Conservation (phyloP, 345 rosid species). For the Eucalyptus viminalis region DNA sequence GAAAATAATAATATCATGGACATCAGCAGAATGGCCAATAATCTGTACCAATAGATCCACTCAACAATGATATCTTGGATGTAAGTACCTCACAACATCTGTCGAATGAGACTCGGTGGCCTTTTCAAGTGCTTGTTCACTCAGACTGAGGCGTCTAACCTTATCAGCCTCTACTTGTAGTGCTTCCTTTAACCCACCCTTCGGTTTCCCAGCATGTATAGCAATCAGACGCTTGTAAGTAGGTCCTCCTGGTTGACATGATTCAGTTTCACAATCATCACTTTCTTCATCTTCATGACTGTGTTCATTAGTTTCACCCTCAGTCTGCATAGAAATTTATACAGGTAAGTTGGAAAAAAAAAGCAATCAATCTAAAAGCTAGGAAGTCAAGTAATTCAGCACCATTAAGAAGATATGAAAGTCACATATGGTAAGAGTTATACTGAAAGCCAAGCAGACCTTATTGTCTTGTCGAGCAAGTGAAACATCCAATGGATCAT, state of each 20-base stretch:
- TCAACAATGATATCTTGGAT: background rate
- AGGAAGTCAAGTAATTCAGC: background rate
- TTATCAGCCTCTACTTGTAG: constrained; percentile 24
- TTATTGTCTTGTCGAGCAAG: constrained; percentile 23
- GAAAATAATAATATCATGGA: background rate
- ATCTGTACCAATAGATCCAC: background rate
- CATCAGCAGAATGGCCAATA: background rate
- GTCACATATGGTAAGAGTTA: background rate
- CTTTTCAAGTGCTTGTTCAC: constrained; percentile 59
- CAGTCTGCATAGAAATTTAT: constrained; percentile 16
- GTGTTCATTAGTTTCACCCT: constrained; percentile 18
- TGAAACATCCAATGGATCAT: constrained; percentile 28
- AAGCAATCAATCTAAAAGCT: background rate
- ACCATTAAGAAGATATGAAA: background rate
- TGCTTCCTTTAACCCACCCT: constrained; percentile 34
- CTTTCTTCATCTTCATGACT: constrained; percentile 9
- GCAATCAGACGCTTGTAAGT: constrained; percentile 53
- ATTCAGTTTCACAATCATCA: constrained; percentile 11
- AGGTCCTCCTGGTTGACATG: constrained; percentile 7
- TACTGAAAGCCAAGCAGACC: background rate
- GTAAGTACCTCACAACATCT: constrained; percentile 30
- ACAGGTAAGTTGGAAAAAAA: background rate
- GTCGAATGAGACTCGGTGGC: constrained; percentile 23
- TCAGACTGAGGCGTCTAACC: constrained; percentile 56
- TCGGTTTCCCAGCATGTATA: constrained; percentile 63